Base-by-base conservation (phyloP, 2,329 filamentous ascomycete species). In the Juglanconis sp. region DNA sequence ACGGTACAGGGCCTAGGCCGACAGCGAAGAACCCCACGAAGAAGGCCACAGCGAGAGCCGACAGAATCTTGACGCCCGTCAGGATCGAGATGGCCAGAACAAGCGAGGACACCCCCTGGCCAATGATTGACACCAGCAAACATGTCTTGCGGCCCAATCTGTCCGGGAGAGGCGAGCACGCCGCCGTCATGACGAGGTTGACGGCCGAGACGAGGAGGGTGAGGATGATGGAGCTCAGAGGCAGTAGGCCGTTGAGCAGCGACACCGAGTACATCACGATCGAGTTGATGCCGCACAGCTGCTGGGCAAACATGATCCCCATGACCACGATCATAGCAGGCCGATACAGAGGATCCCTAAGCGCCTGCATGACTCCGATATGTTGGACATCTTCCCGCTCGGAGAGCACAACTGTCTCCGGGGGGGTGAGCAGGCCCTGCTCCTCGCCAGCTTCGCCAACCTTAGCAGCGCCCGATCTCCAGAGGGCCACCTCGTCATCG, bases 231-330 rank as follows among this genome's bases (percentile, higher is more conserved):
- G 93, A 94, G 63, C 87, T 92, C 51, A 92, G 85, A 3, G 91
- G 89, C 0, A 99, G 83, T 1, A 98, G 83, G 64, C 87, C 87
- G 36, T 89, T 86, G 13, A 99, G 83, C 1, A 99, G 86, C 0
- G 91, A 92, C 5, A 98, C 95, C 2, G 93, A 96, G 75, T 99
- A 99, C 93, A 99, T 97, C 75, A 98, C 90, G 70, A 98, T 94
- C 61, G 90, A 94, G 82, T 99, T 98, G 77, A 98, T 94, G 51
- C 92, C 94, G 61, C 90, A 94, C 42, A 97, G 81, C 73, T 99
- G 95, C 72, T 98, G 95, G 1, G 91, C 89, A 61, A 93, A 82
- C 93, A 98, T 97, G 66, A 96, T 88, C 1, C 91, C 92, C 11
- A 96, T 83, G 3, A 96, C 91, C 4, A 93, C 92, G 62, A 95